Conservation (phyloP, 805 yeast species). For the Ogataea thermomethanolica region DNA sequence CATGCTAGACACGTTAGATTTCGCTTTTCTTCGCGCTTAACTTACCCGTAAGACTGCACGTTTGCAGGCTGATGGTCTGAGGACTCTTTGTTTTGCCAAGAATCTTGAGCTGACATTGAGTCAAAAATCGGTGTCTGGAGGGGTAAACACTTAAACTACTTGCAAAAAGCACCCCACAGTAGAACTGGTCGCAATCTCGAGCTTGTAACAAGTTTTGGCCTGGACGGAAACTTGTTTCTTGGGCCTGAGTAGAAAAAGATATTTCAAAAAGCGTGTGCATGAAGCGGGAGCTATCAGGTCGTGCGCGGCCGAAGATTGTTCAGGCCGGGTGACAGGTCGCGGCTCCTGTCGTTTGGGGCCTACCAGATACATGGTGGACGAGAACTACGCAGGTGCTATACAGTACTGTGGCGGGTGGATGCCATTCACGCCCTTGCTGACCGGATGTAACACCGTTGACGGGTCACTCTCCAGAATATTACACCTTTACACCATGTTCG, state of each 20-base stretch:
- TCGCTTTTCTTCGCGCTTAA: background rate
- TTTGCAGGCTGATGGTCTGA: constrained; percentile 10
- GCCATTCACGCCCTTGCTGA: no score
- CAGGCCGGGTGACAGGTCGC: constrained; percentile 14
- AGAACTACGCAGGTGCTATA: no score
- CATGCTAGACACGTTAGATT: constrained; percentile 38
- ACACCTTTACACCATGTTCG: constrained; percentile 10
- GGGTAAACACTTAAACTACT: constrained; percentile 3
- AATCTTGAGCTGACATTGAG: constrained; percentile 14
- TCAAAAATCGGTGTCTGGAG: background rate
- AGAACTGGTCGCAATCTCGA: constrained; percentile 2
- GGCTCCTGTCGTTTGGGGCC: background rate
- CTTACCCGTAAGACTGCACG: constrained; percentile 14
- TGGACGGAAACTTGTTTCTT: constrained; percentile 8
- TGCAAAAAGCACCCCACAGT: constrained; percentile 5
- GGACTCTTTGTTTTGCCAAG: constrained; percentile 14
- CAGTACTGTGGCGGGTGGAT: no score
- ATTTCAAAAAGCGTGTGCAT: constrained; percentile 10
- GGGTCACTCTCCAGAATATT: background rate
- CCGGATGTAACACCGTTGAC: background rate
- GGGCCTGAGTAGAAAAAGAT: constrained; percentile 10
- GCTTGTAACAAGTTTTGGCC: constrained; percentile 2
- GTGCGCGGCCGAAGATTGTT: constrained; percentile 7
- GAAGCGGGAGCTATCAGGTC: constrained; percentile 14
- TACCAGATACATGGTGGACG: no score